Conservation (phyloP, 1,284 basidiomycete genomes). For the Cutaneotrichosporon sp. region DNA sequence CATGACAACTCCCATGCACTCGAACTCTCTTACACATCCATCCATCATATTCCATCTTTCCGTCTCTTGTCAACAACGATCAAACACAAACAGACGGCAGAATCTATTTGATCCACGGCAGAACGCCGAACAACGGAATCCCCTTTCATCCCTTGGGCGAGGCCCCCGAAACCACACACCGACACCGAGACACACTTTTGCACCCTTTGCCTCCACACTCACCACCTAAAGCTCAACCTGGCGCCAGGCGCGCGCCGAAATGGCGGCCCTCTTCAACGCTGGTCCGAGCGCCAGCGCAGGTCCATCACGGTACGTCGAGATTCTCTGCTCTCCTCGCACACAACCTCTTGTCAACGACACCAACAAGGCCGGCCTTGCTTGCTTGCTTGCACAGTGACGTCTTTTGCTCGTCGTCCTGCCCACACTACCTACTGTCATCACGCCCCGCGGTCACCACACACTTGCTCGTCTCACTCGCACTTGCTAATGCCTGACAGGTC, state of each 20-base stretch:
- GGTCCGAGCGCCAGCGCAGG: conserved; percentile 12
- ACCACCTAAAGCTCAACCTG: not conserved
- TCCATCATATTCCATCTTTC: not conserved
- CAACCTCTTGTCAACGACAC: not conserved
- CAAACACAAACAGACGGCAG: too few species aligned
- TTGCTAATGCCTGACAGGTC: conserved; percentile 8
- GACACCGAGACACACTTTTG: not conserved
- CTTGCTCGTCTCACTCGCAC: too few species aligned
- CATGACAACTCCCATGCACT: too few species aligned
- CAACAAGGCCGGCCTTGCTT: not conserved
- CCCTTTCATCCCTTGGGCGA: too few species aligned
- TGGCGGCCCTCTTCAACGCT: conserved; percentile 2
- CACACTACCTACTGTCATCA: too few species aligned
- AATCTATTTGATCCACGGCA: too few species aligned
- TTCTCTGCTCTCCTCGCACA: not conserved
- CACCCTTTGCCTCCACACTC: not conserved
- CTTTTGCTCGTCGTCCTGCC: not conserved
- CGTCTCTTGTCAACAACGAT: too few species aligned
- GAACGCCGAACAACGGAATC: too few species aligned
- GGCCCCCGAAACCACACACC: not conserved
- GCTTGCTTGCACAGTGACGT: too few species aligned
- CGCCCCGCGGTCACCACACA: too few species aligned
- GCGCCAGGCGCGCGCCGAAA: conserved; percentile 1
- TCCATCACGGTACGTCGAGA: conserved; percentile 10
- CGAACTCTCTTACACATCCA: too few species aligned